These are phyloP conservation scores for Trametes punicea DNA, from an alignment of 768 basidiomycete species.

Conservation along the genomic window DNA sequence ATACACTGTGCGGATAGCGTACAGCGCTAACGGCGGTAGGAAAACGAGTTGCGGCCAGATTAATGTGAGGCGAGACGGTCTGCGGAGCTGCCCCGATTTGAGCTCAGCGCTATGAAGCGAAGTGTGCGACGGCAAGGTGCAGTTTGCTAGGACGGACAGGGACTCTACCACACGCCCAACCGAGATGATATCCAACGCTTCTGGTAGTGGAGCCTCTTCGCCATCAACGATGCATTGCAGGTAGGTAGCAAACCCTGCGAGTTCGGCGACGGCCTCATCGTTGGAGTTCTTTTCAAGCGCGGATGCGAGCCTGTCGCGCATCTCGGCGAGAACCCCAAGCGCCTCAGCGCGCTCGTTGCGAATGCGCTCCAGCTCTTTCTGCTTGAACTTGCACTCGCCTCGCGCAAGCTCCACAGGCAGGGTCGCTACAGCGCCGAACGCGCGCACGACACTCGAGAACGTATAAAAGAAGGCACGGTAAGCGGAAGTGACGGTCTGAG, in stretches of 20 bases:
- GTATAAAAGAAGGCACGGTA: slow-evolving; percentile 8
- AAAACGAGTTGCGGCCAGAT: slow-evolving; percentile 83
- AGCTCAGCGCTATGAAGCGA: slow-evolving; percentile 23
- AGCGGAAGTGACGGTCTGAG: slow-evolving; percentile 15
- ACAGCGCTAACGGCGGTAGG: slow-evolving; percentile 63
- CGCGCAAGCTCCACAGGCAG: slow-evolving; percentile 61
- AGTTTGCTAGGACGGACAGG: slow-evolving; percentile 21
- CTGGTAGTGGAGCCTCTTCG: neutral
- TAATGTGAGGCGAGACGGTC: slow-evolving; percentile 66
- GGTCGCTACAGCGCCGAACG: slow-evolving; percentile 30
- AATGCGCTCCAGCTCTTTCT: slow-evolving; percentile 54
- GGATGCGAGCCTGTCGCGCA: slow-evolving; percentile 45
- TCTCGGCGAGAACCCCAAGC: slow-evolving; percentile 58
- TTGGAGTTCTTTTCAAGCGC: slow-evolving; percentile 26
- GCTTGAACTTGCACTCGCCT: slow-evolving; percentile 65
- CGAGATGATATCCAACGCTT: neutral
- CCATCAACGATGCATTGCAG: slow-evolving; percentile 11
- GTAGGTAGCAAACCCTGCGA: slow-evolving; percentile 17
- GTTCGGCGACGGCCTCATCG: slow-evolving; percentile 15
- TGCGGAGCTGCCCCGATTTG: slow-evolving; percentile 42
- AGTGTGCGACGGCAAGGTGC: slow-evolving; percentile 13
- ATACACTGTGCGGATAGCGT: slow-evolving; percentile 49
- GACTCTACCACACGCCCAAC: slow-evolving; percentile 5
- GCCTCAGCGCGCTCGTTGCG: slow-evolving; percentile 66
- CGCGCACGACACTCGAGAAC: slow-evolving; percentile 10